Conservation (phyloP, 2,329 filamentous ascomycete species). For the Ophiobolus disseminans region DNA sequence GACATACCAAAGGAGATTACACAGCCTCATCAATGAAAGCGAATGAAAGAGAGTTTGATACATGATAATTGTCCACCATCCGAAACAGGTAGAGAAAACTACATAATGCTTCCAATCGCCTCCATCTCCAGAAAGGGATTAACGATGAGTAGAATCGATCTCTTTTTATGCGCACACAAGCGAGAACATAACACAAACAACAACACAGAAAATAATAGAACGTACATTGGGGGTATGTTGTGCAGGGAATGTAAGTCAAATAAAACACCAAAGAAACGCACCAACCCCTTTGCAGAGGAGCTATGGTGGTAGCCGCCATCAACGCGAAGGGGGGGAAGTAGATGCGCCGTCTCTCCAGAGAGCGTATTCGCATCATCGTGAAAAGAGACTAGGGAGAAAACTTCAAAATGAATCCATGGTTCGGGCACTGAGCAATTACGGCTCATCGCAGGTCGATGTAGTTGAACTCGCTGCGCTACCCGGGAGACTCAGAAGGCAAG, state of each 20-base stretch:
- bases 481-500: slow-evolving; percentile 53
- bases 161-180: slow-evolving; percentile 40
- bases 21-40: slow-evolving; percentile 35
- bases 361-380: slow-evolving; percentile 45
- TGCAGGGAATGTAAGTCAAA: slow-evolving; percentile 27
- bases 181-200: slow-evolving; percentile 47
- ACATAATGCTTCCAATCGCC: slow-evolving; percentile 7
- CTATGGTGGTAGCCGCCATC: slow-evolving; percentile 44
- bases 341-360: slow-evolving; percentile 39
- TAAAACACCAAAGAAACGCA: slow-evolving; percentile 43
- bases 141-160: slow-evolving; percentile 46
- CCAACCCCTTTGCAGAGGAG: slow-evolving; percentile 34
- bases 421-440: slow-evolving; percentile 53
- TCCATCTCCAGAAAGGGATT: slow-evolving; percentile 25
- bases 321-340: slow-evolving; percentile 36
- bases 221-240: slow-evolving; percentile 32
- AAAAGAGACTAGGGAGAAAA: slow-evolving; percentile 33
- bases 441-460: slow-evolving; percentile 45
- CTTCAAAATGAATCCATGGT: slow-evolving; percentile 46
- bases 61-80: slow-evolving; percentile 1
- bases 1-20: slow-evolving; percentile 50
- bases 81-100: slow-evolving; percentile 9
- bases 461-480: slow-evolving; percentile 20
- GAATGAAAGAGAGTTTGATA: slow-evolving; percentile 9
- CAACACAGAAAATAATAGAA: slow-evolving; percentile 36